phyloP scores from a whole-genome alignment of 1,284 basidiomycete species.

The Marasmius oreades region DNA sequence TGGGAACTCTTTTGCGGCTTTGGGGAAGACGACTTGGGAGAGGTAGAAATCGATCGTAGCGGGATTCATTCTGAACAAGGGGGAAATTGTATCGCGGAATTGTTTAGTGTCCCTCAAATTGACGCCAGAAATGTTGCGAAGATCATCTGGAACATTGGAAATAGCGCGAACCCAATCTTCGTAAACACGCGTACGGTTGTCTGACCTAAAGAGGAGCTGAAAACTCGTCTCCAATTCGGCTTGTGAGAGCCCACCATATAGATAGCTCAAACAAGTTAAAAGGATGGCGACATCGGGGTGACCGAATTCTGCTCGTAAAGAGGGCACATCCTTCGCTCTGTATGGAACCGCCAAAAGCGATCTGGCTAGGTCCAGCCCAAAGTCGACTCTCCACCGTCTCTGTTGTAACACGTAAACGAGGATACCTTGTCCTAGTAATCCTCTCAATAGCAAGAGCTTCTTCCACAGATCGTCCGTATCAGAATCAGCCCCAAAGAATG shows the following conservation, averaged over 20 bases:
- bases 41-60: slow-evolving; percentile 48
- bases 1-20: slow-evolving; percentile 45
- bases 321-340: slow-evolving; percentile 49
- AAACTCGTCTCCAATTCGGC: slow-evolving; percentile 38
- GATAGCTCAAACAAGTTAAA: slow-evolving; percentile 50
- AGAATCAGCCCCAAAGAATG: slow-evolving; percentile 16
- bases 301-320: slow-evolving; percentile 48
- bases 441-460: slow-evolving; percentile 32
- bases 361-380: slow-evolving; percentile 23
- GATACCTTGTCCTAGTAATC: slow-evolving; percentile 30
- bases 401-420: slow-evolving; percentile 24
- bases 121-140: background rate
- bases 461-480: slow-evolving; percentile 23
- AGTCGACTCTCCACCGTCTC: slow-evolving; percentile 29
- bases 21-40: slow-evolving; percentile 44
- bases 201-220: slow-evolving; percentile 36
- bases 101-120: slow-evolving; percentile 22
- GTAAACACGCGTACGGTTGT: slow-evolving; percentile 43
- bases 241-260: slow-evolving; percentile 44
- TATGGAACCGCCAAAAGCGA: slow-evolving; percentile 35
- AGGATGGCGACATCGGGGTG: slow-evolving; percentile 48
- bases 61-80: slow-evolving; percentile 32
- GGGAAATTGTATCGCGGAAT: background rate
- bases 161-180: slow-evolving; percentile 32
- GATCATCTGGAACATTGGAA: slow-evolving; percentile 14